Evolutionary conservation across 192 early-diverging fungal species (phyloP).

Genomic region (Piromyces sp.): DNA sequence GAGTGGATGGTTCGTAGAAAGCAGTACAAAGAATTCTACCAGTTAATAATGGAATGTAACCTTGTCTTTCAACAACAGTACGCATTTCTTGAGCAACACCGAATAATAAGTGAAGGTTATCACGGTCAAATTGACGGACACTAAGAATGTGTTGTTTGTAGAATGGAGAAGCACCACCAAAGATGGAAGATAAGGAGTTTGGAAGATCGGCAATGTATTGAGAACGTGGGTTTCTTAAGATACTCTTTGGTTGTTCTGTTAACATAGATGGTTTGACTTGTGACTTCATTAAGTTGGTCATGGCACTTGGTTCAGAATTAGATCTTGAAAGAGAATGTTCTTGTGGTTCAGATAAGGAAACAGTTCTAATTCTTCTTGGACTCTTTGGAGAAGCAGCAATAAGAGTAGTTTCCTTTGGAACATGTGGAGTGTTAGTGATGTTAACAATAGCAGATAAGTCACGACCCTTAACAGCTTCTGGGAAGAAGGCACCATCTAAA

Average conservation of each 20-base stretch:
- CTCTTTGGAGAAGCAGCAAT: constrained; percentile 1
- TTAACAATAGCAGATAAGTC: constrained; percentile 33
- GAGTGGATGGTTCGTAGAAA: constrained; percentile 92
- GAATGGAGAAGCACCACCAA: constrained; percentile 61
- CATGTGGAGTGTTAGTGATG: constrained; percentile 18
- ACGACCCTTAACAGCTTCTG: constrained; percentile 14
- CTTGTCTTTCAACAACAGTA: constrained; percentile 76
- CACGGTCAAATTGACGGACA: constrained; percentile 78
- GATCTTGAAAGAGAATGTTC: neutral
- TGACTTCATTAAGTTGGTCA: neutral
- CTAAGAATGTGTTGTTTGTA: constrained; percentile 82
- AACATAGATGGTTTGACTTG: neutral
- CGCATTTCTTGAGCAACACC: constrained; percentile 94
- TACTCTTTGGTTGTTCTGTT: constrained; percentile 11
- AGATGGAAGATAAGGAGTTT: constrained; percentile 25
- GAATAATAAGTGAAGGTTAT: constrained; percentile 87
- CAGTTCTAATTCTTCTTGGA: constrained; percentile 6
- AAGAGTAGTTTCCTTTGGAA: constrained; percentile 2
- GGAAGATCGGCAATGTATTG: constrained; percentile 23
- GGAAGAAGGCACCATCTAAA: constrained; percentile 60
- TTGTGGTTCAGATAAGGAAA: neutral
- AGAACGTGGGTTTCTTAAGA: constrained; percentile 8
- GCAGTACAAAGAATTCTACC: constrained; percentile 87
- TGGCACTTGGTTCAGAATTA: neutral
- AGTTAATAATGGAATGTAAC: constrained; percentile 61